Evolutionary conservation across 2,329 filamentous ascomycete species (phyloP).

Genomic region (Sphaceloma murrayae): DNA sequence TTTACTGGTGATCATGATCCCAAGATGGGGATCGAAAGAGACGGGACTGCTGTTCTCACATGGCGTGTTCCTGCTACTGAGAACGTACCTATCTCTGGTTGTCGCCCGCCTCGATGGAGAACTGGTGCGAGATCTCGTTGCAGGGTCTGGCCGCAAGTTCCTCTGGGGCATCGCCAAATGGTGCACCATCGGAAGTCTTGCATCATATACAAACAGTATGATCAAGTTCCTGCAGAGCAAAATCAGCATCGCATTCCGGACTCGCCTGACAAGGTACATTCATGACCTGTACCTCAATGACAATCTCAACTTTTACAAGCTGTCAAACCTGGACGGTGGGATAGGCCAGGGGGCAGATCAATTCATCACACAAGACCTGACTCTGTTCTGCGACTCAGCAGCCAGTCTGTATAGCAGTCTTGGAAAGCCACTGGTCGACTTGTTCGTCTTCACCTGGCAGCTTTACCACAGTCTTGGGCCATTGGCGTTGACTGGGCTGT

Average conservation of each 20-base stretch:
- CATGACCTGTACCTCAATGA: constrained; percentile 95
- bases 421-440: constrained; percentile 95
- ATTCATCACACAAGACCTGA: constrained; percentile 94
- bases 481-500: constrained; percentile 70
- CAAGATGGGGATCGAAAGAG: constrained; percentile 90
- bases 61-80: constrained; percentile 75
- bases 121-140: constrained; percentile 92
- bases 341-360: constrained; percentile 89
- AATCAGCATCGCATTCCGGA: constrained; percentile 95
- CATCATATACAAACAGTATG: constrained; percentile 96
- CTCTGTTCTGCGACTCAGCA: constrained; percentile 85
- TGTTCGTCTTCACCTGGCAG: constrained; percentile 97
- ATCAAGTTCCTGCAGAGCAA: constrained; percentile 98
- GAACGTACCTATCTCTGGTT: constrained; percentile 88
- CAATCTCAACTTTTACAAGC: constrained; percentile 91
- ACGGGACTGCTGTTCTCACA: constrained; percentile 83
- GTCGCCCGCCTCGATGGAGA: constrained; percentile 90
- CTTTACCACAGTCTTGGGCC: constrained; percentile 86
- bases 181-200: constrained; percentile 86
- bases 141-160: constrained; percentile 81
- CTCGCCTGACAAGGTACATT: constrained; percentile 87
- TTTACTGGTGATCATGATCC: constrained; percentile 94
- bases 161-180: constrained; percentile 86
- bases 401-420: constrained; percentile 90
- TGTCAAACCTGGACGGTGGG: constrained; percentile 85